phyloP scores from a whole-genome alignment of 208 protist species.

The Acanthamoeba healyi region DNA sequence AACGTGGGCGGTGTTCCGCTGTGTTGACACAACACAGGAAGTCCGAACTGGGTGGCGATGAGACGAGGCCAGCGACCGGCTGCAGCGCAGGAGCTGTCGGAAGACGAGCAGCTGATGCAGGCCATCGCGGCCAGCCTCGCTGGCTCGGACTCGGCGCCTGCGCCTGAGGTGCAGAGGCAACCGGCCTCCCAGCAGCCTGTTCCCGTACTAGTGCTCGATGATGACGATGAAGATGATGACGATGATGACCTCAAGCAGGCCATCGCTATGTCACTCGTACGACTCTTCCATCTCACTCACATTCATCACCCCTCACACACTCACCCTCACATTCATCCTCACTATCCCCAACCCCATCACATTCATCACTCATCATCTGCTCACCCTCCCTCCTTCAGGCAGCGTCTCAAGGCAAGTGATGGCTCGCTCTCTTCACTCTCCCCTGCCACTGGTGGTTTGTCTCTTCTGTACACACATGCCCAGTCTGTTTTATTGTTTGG shows the following conservation, averaged over 20 bases:
- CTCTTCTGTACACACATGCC: too few relatives aligned
- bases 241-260: conserved; percentile 53
- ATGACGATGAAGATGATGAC: neutral
- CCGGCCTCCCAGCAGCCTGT: neutral
- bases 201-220: neutral
- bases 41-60: conserved; percentile 36
- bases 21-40: neutral
- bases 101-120: conserved; percentile 38
- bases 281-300: neutral
- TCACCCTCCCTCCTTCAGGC: too few relatives aligned
- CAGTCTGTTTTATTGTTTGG: too few relatives aligned
- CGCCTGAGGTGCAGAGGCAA: neutral
- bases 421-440: too few relatives aligned
- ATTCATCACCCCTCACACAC: too few relatives aligned
- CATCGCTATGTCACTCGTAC: conserved; percentile 59
- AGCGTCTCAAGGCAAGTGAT: too few relatives aligned
- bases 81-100: neutral
- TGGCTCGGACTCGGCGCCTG: neutral
- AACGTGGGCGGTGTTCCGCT: too few relatives aligned
- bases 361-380: too few relatives aligned
- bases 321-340: too few relatives aligned
- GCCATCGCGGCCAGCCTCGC: conserved; percentile 57
- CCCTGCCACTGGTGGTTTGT: too few relatives aligned
- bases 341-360: too few relatives aligned
- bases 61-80: neutral